These are phyloP conservation scores for Pyrus hybrid DNA, from an alignment of 331 rosid species.

Conservation along the genomic window DNA sequence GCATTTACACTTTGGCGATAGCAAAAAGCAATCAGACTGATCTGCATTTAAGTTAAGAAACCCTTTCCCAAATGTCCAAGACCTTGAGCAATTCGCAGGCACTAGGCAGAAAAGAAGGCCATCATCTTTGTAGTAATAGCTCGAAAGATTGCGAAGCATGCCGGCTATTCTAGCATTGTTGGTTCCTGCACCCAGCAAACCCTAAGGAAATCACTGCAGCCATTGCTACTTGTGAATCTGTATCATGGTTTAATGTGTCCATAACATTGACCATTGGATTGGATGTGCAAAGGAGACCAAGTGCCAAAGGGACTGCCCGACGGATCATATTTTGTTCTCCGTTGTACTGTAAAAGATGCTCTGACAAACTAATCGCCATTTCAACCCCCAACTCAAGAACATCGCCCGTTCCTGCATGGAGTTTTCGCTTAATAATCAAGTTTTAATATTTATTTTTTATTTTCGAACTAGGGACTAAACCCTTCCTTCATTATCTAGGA, in stretches of 20 bases:
- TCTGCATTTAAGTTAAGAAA: slow-evolving; percentile 82
- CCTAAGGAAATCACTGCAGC: slow-evolving; percentile 96
- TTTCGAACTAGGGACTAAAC: too few relatives aligned
- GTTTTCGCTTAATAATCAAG: too few relatives aligned
- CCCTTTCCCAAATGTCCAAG: slow-evolving; percentile 99
- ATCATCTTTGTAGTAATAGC: slow-evolving; percentile 96
- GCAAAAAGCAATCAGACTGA: slow-evolving; percentile 85
- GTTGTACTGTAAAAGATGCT: slow-evolving; percentile 82
- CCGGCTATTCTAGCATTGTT: slow-evolving; percentile 98
- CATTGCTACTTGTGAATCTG: slow-evolving; percentile 98
- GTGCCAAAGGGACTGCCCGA: slow-evolving; percentile 93
- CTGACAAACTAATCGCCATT: slow-evolving; percentile 93
- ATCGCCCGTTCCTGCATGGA: too few relatives aligned
- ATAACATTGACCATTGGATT: slow-evolving; percentile 64
- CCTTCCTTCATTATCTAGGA: too few relatives aligned
- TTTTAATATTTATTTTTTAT: too few relatives aligned
- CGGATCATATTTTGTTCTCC: slow-evolving; percentile 91
- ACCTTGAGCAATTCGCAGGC: slow-evolving; percentile 90
- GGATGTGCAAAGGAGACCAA: slow-evolving; percentile 88
- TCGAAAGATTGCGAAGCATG: slow-evolving; percentile 96
- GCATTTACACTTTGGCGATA: slow-evolving; percentile 36
- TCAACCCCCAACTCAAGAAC: slow-evolving; percentile 65
- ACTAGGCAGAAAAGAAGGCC: slow-evolving; percentile 92
- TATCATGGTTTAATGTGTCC: slow-evolving; percentile 90
- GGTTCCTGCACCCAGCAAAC: slow-evolving; percentile 86